phyloP scores from a whole-genome alignment of 805 yeast genomes.

The Kodamaea lidongshanica region DNA sequence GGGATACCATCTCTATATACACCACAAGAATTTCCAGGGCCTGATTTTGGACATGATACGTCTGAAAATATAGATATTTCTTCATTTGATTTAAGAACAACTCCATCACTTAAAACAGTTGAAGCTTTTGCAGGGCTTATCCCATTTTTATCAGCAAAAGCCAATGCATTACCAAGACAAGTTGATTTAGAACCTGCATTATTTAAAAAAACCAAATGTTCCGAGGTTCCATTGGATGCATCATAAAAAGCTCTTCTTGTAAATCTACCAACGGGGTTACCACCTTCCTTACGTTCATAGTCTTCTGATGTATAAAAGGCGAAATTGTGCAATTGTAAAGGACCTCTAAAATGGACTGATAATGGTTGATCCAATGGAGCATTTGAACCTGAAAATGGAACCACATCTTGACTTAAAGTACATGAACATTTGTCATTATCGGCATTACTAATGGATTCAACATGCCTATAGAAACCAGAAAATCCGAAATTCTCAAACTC shows the following conservation, averaged over 20 bases:
- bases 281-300: slow-evolving; percentile 28
- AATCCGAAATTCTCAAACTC: slow-evolving; percentile 53
- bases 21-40: slow-evolving; percentile 58
- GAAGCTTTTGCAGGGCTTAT: slow-evolving; percentile 37
- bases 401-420: slow-evolving; percentile 29
- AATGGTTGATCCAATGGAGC: slow-evolving; percentile 65
- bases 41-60: slow-evolving; percentile 50
- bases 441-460: slow-evolving; percentile 36
- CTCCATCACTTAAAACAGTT: slow-evolving; percentile 44
- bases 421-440: slow-evolving; percentile 44
- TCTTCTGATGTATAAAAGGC: slow-evolving; percentile 51
- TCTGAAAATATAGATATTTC: slow-evolving; percentile 59
- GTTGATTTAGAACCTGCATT: slow-evolving; percentile 53
- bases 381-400: slow-evolving; percentile 49
- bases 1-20: slow-evolving; percentile 70
- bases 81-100: slow-evolving; percentile 48
- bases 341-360: slow-evolving; percentile 77
- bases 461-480: slow-evolving; percentile 46
- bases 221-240: slow-evolving; percentile 40
- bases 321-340: slow-evolving; percentile 53
- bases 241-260: slow-evolving; percentile 55
- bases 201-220: slow-evolving; percentile 64
- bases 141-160: slow-evolving; percentile 59
- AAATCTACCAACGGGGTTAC: slow-evolving; percentile 43
- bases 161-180: slow-evolving; percentile 64